A percentile compares a stretch with the other conserved stretches of the same genome.
phyloP scores from a whole-genome alignment of 257 asterid species.

The Leptodermis oblonga region DNA sequence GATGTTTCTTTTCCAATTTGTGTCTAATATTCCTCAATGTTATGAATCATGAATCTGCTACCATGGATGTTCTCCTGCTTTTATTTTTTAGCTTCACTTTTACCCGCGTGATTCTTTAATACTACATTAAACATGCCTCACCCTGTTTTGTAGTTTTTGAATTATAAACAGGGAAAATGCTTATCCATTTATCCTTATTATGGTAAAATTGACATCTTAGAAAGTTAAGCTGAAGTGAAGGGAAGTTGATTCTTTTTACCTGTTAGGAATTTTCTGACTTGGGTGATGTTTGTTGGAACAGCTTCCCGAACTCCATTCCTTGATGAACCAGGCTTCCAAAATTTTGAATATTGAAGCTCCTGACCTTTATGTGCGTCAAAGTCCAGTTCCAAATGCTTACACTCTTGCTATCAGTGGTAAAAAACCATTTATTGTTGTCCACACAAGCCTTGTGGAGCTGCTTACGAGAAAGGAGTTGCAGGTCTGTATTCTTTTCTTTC shows the following conservation, averaged over 20 bases:
- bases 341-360: constrained; percentile 70
- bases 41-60: not conserved
- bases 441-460: constrained; percentile 92
- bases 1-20: not conserved
- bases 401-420: constrained; percentile 91
- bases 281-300: constrained; percentile 25
- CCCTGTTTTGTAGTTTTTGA: not conserved
- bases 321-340: constrained; percentile 77
- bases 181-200: not conserved
- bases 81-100: not conserved
- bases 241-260: constrained; percentile 4
- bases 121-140: not conserved
- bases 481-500: constrained; percentile 34
- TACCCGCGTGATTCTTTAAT: not conserved
- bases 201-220: not conserved
- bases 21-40: too few species aligned
- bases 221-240: not conserved
- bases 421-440: constrained; percentile 91
- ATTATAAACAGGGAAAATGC: not conserved
- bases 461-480: constrained; percentile 80
- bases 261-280: constrained; percentile 6
- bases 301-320: constrained; percentile 79
- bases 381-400: constrained; percentile 91
- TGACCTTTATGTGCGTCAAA: constrained; percentile 82
- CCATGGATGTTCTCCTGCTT: not conserved